phyloP scores from a whole-genome alignment of 179 eudicot genomes.

The Amaranthus tricolor region DNA sequence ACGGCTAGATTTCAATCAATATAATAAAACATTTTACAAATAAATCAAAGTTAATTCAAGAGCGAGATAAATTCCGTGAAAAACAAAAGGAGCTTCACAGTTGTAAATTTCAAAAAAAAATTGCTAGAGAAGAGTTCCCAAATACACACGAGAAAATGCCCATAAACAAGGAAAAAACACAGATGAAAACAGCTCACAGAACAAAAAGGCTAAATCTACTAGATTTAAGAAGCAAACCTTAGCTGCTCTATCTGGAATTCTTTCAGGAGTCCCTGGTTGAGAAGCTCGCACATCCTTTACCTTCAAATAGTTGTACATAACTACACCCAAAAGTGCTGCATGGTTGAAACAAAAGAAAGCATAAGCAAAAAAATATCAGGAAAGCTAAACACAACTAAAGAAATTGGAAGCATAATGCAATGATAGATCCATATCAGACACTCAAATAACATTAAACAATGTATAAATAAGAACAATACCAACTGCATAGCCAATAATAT shows the following conservation, averaged over 20 bases:
- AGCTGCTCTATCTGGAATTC: conserved; percentile 51
- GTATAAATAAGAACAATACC: conserved; percentile 36
- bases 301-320: conserved; percentile 80
- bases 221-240: conserved; percentile 44
- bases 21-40: background rate
- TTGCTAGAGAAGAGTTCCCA: background rate
- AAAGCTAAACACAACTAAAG: background rate
- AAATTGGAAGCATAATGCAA: background rate
- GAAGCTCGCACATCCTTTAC: conserved; percentile 68
- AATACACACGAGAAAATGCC: background rate
- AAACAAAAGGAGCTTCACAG: background rate
- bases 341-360: conserved; percentile 7
- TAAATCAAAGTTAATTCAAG: background rate
- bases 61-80: background rate
- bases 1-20: too few species aligned
- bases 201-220: background rate
- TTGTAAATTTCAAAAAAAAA: background rate
- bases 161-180: background rate
- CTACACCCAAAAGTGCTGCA: conserved; percentile 84
- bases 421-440: background rate
- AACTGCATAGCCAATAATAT: conserved; percentile 84
- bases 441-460: background rate
- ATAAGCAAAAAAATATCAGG: background rate
- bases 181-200: background rate
- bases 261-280: conserved; percentile 47